These are phyloP conservation scores for Kwoniella newhampshirensis DNA, from an alignment of 768 basidiomycete species.

Conservation along the genomic window DNA sequence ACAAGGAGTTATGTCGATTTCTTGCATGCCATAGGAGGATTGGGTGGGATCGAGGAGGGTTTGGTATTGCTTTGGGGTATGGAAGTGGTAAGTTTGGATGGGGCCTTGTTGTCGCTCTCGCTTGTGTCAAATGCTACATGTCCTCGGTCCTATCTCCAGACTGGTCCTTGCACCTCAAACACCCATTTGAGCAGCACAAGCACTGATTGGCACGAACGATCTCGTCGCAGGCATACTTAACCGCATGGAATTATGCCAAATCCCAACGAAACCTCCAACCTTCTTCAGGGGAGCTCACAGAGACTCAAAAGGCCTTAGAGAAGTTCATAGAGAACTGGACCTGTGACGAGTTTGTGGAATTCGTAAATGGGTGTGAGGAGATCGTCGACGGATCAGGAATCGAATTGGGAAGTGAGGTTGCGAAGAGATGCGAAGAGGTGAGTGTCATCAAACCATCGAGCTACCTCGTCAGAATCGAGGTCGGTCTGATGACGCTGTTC, in stretches of 20 bases:
- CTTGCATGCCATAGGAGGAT: constrained; percentile 61
- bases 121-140: background rate
- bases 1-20: constrained; percentile 73
- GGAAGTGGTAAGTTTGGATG: constrained; percentile 65
- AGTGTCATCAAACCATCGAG: no score
- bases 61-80: constrained; percentile 75
- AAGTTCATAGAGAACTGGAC: constrained; percentile 69
- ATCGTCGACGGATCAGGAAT: constrained; percentile 50
- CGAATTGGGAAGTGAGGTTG: constrained; percentile 5
- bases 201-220: no score
- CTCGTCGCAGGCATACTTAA: constrained; percentile 64
- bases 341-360: constrained; percentile 44
- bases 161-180: background rate
- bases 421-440: constrained; percentile 28
- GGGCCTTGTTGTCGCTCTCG: background rate
- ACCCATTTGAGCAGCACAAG: background rate
- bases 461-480: background rate
- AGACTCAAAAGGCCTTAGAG: constrained; percentile 47
- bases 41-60: constrained; percentile 62
- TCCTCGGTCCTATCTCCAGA: background rate
- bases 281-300: no score
- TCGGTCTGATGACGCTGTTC: background rate
- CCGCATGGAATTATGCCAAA: constrained; percentile 64
- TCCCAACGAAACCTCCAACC: constrained; percentile 44
- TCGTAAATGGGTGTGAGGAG: constrained; percentile 43